Evolutionary conservation across 1,284 basidiomycete species (phyloP).

Genomic region (Sporisorium exsertum): DNA sequence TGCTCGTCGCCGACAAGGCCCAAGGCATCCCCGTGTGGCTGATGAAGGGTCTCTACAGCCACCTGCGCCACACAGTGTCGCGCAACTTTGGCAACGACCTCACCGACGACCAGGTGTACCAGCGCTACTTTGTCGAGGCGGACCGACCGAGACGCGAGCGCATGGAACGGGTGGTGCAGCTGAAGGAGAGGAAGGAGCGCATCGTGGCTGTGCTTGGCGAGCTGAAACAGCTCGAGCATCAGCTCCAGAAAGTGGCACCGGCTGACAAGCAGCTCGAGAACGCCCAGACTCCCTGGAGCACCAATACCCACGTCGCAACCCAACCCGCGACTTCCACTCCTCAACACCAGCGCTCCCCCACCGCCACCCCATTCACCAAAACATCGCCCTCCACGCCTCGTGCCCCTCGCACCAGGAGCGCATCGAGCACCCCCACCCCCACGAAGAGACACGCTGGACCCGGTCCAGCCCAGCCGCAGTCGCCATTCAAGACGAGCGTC

Average conservation of each 20-base stretch:
- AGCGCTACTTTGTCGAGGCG: conserved; percentile 20
- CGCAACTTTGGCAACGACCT: background rate
- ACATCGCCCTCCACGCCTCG: background rate
- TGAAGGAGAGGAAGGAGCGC: background rate
- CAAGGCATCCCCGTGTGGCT: conserved; percentile 6
- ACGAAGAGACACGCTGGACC: too few relatives aligned
- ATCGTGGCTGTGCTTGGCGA: background rate
- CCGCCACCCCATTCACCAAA: background rate
- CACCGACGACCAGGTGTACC: conserved; percentile 19
- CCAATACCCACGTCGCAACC: too few relatives aligned
- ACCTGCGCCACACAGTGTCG: conserved; percentile 4
- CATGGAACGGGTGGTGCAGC: background rate
- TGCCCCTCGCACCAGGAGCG: background rate
- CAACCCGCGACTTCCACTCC: too few relatives aligned
- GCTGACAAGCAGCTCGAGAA: background rate
- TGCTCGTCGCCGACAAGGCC: conserved; percentile 10
- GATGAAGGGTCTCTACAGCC: conserved; percentile 9
- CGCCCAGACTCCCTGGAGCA: background rate
- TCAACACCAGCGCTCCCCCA: background rate
- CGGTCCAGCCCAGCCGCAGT: background rate
- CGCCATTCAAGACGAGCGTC: background rate
- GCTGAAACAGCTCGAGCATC: conserved; percentile 1
- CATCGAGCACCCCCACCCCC: background rate
- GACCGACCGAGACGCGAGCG: conserved; percentile 19
- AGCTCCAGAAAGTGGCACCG: background rate